Base-by-base conservation (phyloP, 2,329 filamentous ascomycete genomes). In the Paraphaeosphaeria minitans region DNA sequence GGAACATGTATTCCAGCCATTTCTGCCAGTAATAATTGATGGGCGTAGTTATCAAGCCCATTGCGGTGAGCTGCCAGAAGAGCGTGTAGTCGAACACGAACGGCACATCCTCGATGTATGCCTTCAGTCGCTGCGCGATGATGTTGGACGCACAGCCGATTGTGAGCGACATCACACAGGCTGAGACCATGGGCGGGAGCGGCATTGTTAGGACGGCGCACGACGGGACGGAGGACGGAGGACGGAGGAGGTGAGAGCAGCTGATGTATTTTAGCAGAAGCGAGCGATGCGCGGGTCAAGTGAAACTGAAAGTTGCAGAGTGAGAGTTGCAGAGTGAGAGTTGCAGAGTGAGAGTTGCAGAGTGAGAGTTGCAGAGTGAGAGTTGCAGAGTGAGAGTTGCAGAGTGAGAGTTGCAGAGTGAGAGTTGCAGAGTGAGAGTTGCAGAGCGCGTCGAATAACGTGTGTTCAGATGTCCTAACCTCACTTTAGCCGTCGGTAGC, bases 1-100 rank as follows among this genome's bases (percentile, higher is more conserved):
- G 93, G 70, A 92, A 96, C 4, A 83, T 79, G 9, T 83, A 79
- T 75, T 97, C 93, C 39, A 97, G 83, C 75, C 85, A 90, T 41
- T 87, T 84, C 81, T 96, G 93, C 93, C 92, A 97, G 67, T 91
- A 76, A 72, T 91, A 92, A 77, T 97, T 97, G 43, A 91, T 89
- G 0, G 93, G 92, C 27, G 89, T 89, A 71, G 84, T 89, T 57
- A 96, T 72, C 37, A 90, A 71, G 56, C 88, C 85, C 79, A 89
- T 95, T 58, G 92, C 65, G 46, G 72, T 67, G 58, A 77, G 75
- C 57, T 75, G 75, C 56, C 71, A 64, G 66, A 77, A 77, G 55
- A 77, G 72, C 54, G 71, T 66, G 49, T 65, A 63, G 60, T 77
- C 71, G 63, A 77, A 76, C 58, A 73, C 70, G 61, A 77, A 76